Evolutionary conservation across 768 basidiomycete species (phyloP).

Genomic region (Suillus americanus): DNA sequence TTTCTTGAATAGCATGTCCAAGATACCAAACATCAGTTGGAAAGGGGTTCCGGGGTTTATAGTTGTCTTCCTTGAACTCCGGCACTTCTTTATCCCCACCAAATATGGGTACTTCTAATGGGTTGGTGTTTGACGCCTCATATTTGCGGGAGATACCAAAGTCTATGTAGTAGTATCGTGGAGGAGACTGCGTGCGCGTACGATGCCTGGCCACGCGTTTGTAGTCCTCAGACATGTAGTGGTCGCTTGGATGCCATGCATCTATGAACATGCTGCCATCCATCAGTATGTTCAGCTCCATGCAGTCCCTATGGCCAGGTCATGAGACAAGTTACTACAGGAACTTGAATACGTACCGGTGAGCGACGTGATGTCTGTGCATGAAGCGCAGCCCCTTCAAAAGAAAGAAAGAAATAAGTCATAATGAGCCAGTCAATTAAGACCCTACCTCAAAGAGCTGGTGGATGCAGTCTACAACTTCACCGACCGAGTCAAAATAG

Average conservation of each 20-base stretch:
- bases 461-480: constrained; percentile 22
- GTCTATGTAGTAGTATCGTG: constrained; percentile 36
- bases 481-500: constrained; percentile 19
- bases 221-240: not conserved
- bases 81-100: constrained; percentile 46
- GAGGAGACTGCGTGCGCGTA: constrained; percentile 28
- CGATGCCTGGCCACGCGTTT: constrained; percentile 24
- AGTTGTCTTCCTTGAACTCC: constrained; percentile 31
- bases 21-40: constrained; percentile 44
- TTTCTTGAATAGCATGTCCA: constrained; percentile 35
- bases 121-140: constrained; percentile 22
- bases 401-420: not conserved
- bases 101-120: constrained; percentile 27
- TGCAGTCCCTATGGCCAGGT: constrained; percentile 28
- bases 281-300: constrained; percentile 34
- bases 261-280: constrained; percentile 29
- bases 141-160: constrained; percentile 37
- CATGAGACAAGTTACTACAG: constrained; percentile 7
- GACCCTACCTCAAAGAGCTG: constrained; percentile 23
- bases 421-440: not conserved
- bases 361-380: constrained; percentile 37
- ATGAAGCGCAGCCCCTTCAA: constrained; percentile 36
- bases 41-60: constrained; percentile 37
- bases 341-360: constrained; percentile 27
- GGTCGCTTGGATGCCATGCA: constrained; percentile 23